phyloP scores from a whole-genome alignment of 371 early-diverging fungal species.

The Lichtheimia ornata region DNA sequence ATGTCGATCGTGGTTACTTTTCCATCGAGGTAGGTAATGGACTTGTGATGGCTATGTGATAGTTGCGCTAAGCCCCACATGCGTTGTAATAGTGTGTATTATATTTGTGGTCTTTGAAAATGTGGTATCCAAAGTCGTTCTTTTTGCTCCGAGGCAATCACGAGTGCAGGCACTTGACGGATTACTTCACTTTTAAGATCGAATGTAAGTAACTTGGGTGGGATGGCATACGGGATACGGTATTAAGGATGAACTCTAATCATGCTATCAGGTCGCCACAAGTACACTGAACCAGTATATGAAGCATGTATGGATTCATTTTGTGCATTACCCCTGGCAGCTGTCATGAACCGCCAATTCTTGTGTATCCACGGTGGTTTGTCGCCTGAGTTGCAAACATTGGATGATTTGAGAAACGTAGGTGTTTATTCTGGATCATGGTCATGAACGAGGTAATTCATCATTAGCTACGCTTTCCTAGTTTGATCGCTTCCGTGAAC shows the following conservation, averaged over 20 bases:
- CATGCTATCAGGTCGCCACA: slow-evolving; percentile 73
- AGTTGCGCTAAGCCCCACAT: slow-evolving; percentile 8
- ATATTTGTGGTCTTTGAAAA: slow-evolving; percentile 88
- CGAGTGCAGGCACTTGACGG: slow-evolving; percentile 97
- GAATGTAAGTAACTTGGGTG: slow-evolving; percentile 72
- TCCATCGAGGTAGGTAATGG: slow-evolving; percentile 71
- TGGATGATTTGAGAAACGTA: slow-evolving; percentile 82
- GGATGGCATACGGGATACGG: not conserved
- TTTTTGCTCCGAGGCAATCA: slow-evolving; percentile 98
- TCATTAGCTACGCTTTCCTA: slow-evolving; percentile 20
- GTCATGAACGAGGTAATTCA: not conserved
- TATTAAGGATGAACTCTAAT: not conserved
- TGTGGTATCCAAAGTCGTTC: slow-evolving; percentile 91
- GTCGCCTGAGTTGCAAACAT: slow-evolving; percentile 89
- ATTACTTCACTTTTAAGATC: slow-evolving; percentile 96
- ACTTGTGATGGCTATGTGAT: not conserved
- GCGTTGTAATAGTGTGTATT: slow-evolving; percentile 73
- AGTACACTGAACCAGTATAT: slow-evolving; percentile 93
- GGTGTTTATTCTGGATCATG: slow-evolving; percentile 5
- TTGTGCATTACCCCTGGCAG: slow-evolving; percentile 93
- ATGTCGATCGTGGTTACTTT: slow-evolving; percentile 98
- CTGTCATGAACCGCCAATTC: slow-evolving; percentile 96
- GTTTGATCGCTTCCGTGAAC: slow-evolving; percentile 94
- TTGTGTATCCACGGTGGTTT: slow-evolving; percentile 99
- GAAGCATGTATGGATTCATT: slow-evolving; percentile 93